Base-by-base conservation (phyloP, 345 rosid species). In the Lumnitzera racemosa region DNA sequence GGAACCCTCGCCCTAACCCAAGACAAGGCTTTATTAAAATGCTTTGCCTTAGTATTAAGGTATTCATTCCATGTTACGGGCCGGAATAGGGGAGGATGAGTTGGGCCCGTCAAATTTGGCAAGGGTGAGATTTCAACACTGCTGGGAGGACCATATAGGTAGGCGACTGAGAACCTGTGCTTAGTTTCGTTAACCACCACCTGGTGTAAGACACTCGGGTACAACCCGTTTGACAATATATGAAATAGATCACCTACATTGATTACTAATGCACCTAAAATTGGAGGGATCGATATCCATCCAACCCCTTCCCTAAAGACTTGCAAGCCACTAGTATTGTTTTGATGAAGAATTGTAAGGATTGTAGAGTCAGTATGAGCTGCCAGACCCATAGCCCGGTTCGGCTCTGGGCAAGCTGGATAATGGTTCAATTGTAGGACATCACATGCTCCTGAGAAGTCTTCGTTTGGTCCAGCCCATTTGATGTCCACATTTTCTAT, bases 381-480 rank as follows among this genome's bases (percentile, higher is more conserved):
- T 13, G 76, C 81, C 1, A 80, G 74, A 61, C 84, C 84, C 84
- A 76, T 80, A 31, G 81, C 84, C 56, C 55, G 59, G 43, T 76
- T 76, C 15, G 84, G 84, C 55, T 80, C 77, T 1, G 84, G 84
- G 58, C 84, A 80, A 66, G 68, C 70, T 15, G 84, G 84, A 56
- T 80, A 80, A 69, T 77, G 63, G 56, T 76, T 80, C 70, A 80
- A 47, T 59, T 80, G 84, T 1, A 80, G 14, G 15, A 68, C 79
- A 12, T 75, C 67, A 3, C 54, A 53, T 20, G 53, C 59, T 14
- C 59, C 54, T 49, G 55, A 13, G 47, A 17, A 56, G 53, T 68
- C 61, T 20, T 51, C 14, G 11, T n/a, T 58, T 57, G 59, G 52
- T 70, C 60, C 65, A 49, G 62, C 72, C 83, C 81, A 79, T n/a